Evolutionary conservation across 202 grass and related monocot genomes (phyloP), one percentile per base, ranked within the genome.

Genomic region (Cymbopogon flexuosus): DNA sequence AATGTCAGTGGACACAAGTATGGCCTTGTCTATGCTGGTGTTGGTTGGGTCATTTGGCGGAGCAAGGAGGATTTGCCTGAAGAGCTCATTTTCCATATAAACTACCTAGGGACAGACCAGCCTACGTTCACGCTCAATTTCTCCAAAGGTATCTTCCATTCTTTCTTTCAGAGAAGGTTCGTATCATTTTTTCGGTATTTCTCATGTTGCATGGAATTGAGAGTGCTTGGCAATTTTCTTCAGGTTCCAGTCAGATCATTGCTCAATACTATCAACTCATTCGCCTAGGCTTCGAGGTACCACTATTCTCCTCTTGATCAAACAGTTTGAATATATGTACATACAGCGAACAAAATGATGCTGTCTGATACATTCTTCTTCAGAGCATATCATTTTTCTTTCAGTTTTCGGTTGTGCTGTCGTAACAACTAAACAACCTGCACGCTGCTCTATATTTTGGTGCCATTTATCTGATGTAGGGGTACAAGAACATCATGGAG

Each of bases 231-330:
- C 1, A 63, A 23, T n/a, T 78, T 80, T 49, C 41, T 73, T 2
- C 79, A 93, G 93, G 93, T 65, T 88, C 94, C 10, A 94, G 94
- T 78, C 91, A 97, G 75, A 97, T 94, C 64, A 97, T 97, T 77
- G 94, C 91, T 5, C 94, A 97, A 31, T 97, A 97, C 85, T 97
- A 97, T 16, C 91, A 97, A n/a, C 84, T 97, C 39, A 90, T 97
- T 73, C 91, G 91, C 34, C 82, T 94, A 43, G 94, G 94, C 57
- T 84, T 85, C 12, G 84, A 94, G 94, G 91, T 97, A 92, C 33
- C 30, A 69, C 10, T 60, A 1, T 62, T 40, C 29, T 24, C 10
- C 5, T 49, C 19, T 19, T 66, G 16, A 19, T 63, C 2, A 3
- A 34, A 5, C 34, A 68, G 29, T 62, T 14, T 34, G 3, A 15